Evolutionary conservation across 768 basidiomycete genomes (phyloP), one percentile per base, ranked within the genome.

Genomic region (Tricholoma flavovirens): DNA sequence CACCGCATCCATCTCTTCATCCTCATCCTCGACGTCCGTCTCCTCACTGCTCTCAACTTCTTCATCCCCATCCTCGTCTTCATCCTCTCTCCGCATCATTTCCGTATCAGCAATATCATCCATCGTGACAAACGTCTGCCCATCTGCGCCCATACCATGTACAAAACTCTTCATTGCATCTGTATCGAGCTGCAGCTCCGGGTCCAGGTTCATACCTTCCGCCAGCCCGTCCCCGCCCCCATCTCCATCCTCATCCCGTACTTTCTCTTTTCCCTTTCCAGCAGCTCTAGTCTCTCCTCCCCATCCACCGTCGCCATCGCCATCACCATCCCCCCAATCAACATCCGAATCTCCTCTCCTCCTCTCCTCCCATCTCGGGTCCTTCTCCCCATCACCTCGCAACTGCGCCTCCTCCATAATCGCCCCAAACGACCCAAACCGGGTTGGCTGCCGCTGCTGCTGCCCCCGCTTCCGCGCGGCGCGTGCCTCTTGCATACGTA

Each of bases 151-250:
- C 60, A 64, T 57, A 2, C 63, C 53, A 21, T 55, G 50, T 32
- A 62, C 68, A 21, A 79, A 60, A 53, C 75, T 73, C 57, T 71
- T 53, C 84, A 88, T 80, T 19, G 80, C 81, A 2, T 67, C 65
- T 43, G 73, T 40, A 60, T 77, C 73, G 9, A 77, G 38, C 8
- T 76, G 75, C 40, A 84, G 51, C 21, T 88, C 86, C 0, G 73
- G 70, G 57, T 90, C 88, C 17, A 90, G 66, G 1, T 81, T 78
- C 88, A 90, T 90, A 19, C 76, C 86, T 52, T 77, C 79, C 1
- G 69, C 69, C n/a, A 73, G 63, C 5, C 59, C 62, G 9, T 59
- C 64, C 4, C 59, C 62, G 9, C 59, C 56, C 5, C 59, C 62
- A 11, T 59, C 64, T 3, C 59, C 62, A 11, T 60, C 56, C 12